A percentile compares a stretch with the other conserved stretches of the same genome.
Conservation (phyloP, 1,284 basidiomycete species). For the Trametes versicolor region DNA sequence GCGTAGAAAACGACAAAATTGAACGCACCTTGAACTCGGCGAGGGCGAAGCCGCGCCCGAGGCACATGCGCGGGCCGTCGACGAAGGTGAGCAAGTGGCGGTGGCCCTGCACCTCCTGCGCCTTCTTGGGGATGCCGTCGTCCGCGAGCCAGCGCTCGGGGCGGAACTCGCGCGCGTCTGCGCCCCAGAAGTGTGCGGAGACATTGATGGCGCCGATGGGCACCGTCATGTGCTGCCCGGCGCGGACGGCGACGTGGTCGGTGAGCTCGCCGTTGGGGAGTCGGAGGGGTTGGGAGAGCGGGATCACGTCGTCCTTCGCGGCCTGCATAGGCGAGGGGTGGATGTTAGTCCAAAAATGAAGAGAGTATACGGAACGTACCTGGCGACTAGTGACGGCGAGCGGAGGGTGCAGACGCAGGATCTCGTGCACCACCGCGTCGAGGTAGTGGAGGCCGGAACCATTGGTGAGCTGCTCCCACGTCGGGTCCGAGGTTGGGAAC, state of each 20-base stretch:
- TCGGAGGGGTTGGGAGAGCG: slow-evolving; percentile 53
- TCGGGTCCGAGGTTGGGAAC: slow-evolving; percentile 42
- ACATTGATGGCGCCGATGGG: slow-evolving; percentile 57
- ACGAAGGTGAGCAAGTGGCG: slow-evolving; percentile 52
- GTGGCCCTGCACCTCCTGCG: slow-evolving; percentile 51
- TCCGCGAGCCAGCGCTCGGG: slow-evolving; percentile 41
- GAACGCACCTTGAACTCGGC: slow-evolving; percentile 57
- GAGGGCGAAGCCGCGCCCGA: slow-evolving; percentile 53
- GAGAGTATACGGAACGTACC: slow-evolving; percentile 16
- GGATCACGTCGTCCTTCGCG: slow-evolving; percentile 62
- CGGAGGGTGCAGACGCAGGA: slow-evolving; percentile 39
- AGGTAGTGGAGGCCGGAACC: slow-evolving; percentile 45
- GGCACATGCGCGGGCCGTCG: slow-evolving; percentile 52
- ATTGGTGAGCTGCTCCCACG: slow-evolving; percentile 46
- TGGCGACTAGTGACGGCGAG: slow-evolving; percentile 35
- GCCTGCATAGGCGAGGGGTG: slow-evolving; percentile 20
- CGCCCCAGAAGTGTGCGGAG: slow-evolving; percentile 58
- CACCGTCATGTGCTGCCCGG: slow-evolving; percentile 53
- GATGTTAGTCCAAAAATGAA: not conserved
- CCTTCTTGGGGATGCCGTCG: slow-evolving; percentile 37
- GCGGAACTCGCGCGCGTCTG: slow-evolving; percentile 40
- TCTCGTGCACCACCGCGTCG: slow-evolving; percentile 47
- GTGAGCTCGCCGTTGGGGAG: slow-evolving; percentile 50
- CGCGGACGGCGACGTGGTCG: slow-evolving; percentile 52
- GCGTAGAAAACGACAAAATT: too few relatives aligned